Percentiles rank a stretch among this genome's conserved stretches.
Conservation (phyloP, 2,329 filamentous ascomycete species). For the Ilyonectria destructans region DNA sequence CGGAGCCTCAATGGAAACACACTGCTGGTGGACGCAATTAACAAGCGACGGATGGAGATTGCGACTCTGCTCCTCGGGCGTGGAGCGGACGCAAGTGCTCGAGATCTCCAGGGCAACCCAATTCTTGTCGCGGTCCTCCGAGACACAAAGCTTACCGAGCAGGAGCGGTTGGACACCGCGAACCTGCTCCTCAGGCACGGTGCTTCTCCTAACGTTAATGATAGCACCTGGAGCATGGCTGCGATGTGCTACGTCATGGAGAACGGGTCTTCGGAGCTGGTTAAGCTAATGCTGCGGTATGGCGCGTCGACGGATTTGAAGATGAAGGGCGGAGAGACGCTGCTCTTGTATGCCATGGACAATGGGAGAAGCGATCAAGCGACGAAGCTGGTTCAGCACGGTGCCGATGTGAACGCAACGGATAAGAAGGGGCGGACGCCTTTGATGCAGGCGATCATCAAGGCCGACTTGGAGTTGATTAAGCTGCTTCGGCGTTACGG, state of each 20-base stretch:
- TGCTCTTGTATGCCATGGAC: constrained; percentile 53
- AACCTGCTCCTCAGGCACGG: constrained; percentile 54
- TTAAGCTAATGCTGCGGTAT: constrained; percentile 49
- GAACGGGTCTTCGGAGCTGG: constrained; percentile 42
- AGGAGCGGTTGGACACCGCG: constrained; percentile 48
- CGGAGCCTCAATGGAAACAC: constrained; percentile 51
- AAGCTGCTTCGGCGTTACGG: constrained; percentile 50
- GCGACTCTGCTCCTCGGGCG: constrained; percentile 52
- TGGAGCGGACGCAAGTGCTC: constrained; percentile 54
- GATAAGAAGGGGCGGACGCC: constrained; percentile 53
- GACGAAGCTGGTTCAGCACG: constrained; percentile 50
- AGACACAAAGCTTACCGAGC: constrained; percentile 45
- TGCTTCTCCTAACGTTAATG: constrained; percentile 50
- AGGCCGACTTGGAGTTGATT: constrained; percentile 49
- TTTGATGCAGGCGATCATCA: constrained; percentile 52
- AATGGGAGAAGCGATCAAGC: constrained; percentile 43
- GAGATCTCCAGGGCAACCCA: constrained; percentile 52
- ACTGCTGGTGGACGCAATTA: constrained; percentile 54
- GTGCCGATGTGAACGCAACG: constrained; percentile 52
- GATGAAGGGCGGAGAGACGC: constrained; percentile 51
- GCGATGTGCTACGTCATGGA: constrained; percentile 50
- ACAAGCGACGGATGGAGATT: constrained; percentile 52
- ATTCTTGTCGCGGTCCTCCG: constrained; percentile 52
- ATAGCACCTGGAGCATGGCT: constrained; percentile 41
- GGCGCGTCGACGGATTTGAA: constrained; percentile 49